Base-by-base conservation (phyloP, 202 grass and related monocot genomes). In the Thinopyrum obtusiflorum region DNA sequence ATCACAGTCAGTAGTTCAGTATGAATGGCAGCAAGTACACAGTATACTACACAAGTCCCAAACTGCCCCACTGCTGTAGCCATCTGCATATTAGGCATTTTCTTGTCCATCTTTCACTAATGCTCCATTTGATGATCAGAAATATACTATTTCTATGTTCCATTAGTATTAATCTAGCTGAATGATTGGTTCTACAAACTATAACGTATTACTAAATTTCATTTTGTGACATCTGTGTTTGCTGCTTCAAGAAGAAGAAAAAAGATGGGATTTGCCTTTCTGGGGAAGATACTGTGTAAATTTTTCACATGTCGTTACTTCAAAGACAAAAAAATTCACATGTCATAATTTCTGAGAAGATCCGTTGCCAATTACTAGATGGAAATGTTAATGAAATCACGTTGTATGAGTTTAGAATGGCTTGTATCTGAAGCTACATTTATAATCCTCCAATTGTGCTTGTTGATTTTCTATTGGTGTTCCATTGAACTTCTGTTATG, bases 231-330 rank as follows among this genome's bases (percentile, higher is more conserved):
- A 63, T 63, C 9, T n/a, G 26, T 44, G 35, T 27, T 79, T 63
- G 76, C 76, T 79, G 33, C 33, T 62, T 33, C 33, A 62, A 62
- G 76, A 61, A 78, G 10, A 63, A 17, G 25, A 79, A 79, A 79
- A 47, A 47, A 27, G 15, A 8, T 23, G 39, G n/a, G 5, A 20
- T 68, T 59, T 59, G 53, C 18, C 20, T 59, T 69, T 53, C 18
- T 6, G 31, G 46, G 51, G 14, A 82, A 55, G 42, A 66, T 49
- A 31, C 25, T 47, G 9, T 21, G 15, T 32, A 39, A 49, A 80
- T 13, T 66, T 53, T 29, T 80, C 14, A 80, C 26, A 46, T 80
- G 62, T 66, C 28, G 26, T 49, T 47, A 80, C 20, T 76, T 66
- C 26, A 36, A 29, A 26, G 46, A 68, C 40, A 44, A 44, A 44